These are phyloP conservation scores for Tetradesmus lagerheimii DNA, from an alignment of 139 green algal species.

Conservation along the genomic window DNA sequence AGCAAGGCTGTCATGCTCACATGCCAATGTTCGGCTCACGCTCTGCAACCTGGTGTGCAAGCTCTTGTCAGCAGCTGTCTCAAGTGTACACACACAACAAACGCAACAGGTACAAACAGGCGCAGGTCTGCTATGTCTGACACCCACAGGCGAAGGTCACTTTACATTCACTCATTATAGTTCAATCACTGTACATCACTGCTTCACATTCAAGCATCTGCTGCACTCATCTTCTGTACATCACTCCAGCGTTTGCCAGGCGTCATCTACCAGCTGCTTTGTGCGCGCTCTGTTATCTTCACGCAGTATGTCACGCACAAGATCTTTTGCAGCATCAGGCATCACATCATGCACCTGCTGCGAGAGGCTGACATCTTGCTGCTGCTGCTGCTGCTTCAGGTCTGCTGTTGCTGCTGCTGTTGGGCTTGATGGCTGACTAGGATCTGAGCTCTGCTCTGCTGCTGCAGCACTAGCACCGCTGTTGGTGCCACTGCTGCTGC, in stretches of 20 bases:
- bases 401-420: not conserved
- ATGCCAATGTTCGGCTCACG: no score
- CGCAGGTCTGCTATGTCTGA: no score
- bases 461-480: constrained; percentile 2
- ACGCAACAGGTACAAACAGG: no score
- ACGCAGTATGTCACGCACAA: constrained; percentile 41
- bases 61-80: no score
- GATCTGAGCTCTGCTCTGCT: not conserved
- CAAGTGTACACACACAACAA: no score
- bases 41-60: no score
- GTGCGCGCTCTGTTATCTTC: constrained; percentile 44
- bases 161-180: no score
- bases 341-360: constrained; percentile 2
- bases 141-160: no score
- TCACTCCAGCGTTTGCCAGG: constrained; percentile 61
- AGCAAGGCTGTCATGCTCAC: no score
- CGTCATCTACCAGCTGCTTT: constrained; percentile 53
- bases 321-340: constrained; percentile 35
- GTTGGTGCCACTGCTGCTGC: not conserved
- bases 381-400: not conserved
- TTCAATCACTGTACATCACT: no score
- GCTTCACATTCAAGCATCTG: no score
- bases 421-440: not conserved
- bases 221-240: not conserved
- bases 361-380: not conserved